Base-by-base conservation (phyloP, 352 stramenopile species). In the Lagenidium giganteum region DNA sequence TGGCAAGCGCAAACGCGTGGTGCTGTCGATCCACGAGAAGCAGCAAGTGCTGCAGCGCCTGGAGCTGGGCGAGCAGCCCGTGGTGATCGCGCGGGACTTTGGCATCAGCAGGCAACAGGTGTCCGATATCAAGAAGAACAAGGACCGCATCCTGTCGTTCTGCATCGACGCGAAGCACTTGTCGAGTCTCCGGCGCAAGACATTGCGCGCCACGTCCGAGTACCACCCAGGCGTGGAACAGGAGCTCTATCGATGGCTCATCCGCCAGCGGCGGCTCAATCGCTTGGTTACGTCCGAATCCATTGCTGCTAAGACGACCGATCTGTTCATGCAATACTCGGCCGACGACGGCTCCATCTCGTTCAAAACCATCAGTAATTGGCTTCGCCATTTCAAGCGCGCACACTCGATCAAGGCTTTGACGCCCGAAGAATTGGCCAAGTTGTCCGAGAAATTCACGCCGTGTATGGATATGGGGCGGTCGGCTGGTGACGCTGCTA, bases 111-210 rank as follows among this genome's bases (percentile, higher is more conserved):
- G 80, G 1, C 80, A 92, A 52, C 80, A 92, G 52, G 70, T 92
- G 8, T 89, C 77, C 13, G 80, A 92, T 50, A 90, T 92, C 47
- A 92, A 92, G 61, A 92, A 90, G 54, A 92, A 92, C 64, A 64
- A 64, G 29, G 72, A 84, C 8, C 64, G 80, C 25, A 92, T 92
- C 43, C 42, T 92, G 44, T 63, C 70, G 34, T 88, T 85, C 32
- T 92, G 80, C 31, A 54, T 75, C 3, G 72, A 92, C 37, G 80
- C 77, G 38, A 85, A 87, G 41, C 75, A 89, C 41, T 50, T 87
- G 23, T 77, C 69, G 1, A 87, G 60, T 18, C 57, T 92, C 41
- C 70, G 67, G 29, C 70, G 77, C 38, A 92, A 92, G 64, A 92
- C 80, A 16, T 59, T 92, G 35, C 74, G 74, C 31, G 59, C 64